A percentile compares a stretch with the other conserved stretches of the same genome.
Evolutionary conservation across 2,329 filamentous ascomycete species (phyloP).

Genomic region (Ceratocystis colombiana): DNA sequence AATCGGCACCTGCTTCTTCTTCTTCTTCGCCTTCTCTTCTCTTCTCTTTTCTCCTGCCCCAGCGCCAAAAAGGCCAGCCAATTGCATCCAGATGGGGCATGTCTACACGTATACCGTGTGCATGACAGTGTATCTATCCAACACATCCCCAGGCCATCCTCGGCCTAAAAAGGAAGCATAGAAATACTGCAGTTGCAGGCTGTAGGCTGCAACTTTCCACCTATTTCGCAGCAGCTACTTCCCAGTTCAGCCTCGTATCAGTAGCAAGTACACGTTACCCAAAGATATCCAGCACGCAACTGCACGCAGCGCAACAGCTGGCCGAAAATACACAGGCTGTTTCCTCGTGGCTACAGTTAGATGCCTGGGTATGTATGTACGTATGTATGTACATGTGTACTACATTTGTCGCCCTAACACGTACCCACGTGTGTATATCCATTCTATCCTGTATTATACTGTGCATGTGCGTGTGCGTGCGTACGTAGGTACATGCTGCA

Average conservation of each 20-base stretch:
- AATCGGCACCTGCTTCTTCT: no score
- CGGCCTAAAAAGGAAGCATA: background rate
- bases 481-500: background rate
- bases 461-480: background rate
- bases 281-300: background rate
- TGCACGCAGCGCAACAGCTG: background rate
- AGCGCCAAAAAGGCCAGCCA: no score
- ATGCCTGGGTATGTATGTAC: background rate
- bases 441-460: background rate
- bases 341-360: background rate
- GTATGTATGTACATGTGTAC: conserved; percentile 9
- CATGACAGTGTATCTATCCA: no score
- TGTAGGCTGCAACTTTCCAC: background rate
- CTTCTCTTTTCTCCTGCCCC: no score
- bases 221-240: background rate
- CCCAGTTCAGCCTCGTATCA: background rate
- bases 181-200: background rate
- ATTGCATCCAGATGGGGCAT: no score
- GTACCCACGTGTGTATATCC: background rate
- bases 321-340: background rate
- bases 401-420: background rate
- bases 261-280: conserved; percentile 1
- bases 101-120: no score
- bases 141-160: no score
- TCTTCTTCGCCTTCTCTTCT: no score